Evolutionary conservation across 202 grass and related monocot genomes (phyloP), one percentile per base, ranked within the genome.

Genomic region (Schoenoplectus triqueter): DNA sequence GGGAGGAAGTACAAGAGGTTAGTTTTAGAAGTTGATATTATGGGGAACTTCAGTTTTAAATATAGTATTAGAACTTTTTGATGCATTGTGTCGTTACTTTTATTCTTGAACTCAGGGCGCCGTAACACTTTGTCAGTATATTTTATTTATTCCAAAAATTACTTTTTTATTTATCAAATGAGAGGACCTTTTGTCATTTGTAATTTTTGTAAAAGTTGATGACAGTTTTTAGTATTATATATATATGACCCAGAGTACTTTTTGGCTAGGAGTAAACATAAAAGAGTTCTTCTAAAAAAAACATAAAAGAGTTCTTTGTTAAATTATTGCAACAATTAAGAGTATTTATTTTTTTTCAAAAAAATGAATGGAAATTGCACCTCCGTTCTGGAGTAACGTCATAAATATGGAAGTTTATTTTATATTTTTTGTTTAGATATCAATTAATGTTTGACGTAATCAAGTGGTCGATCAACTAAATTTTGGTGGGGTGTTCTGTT

Each of bases 1-100:
- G 96, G 86, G 85, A 92, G 87, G 93, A 99, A 94, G 96, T 99
- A 80, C 96, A 94, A 74, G 96, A 99, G 96, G 96, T 99, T 88
- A 88, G 85, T 85, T 87, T 13, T 85, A 66, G 69, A 80, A 69
- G 18, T 69, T 77, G 61, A n/a, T 51, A 52, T 64, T 88, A 56
- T 42, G 57, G 54, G 39, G n/a, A 78, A 14, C 39, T 62, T 31
- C 31, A 75, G 19, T 71, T 22, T 71, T 22, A 4, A 18, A 14
- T 44, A 59, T n/a, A 46, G 1, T n/a, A 55, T 31, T 75, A 10
- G 20, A 54, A 56, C 15, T 62, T 62, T 62, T n/a, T 62, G 2
- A 62, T n/a, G 6, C n/a, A n/a, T n/a, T n/a, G 11, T 44, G 7
- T 47, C 13, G 52, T n/a, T 17, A 3, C 3, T 42, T 18, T 61